Base-by-base conservation (phyloP, 257 asterid species). In the Striga asiatica region DNA sequence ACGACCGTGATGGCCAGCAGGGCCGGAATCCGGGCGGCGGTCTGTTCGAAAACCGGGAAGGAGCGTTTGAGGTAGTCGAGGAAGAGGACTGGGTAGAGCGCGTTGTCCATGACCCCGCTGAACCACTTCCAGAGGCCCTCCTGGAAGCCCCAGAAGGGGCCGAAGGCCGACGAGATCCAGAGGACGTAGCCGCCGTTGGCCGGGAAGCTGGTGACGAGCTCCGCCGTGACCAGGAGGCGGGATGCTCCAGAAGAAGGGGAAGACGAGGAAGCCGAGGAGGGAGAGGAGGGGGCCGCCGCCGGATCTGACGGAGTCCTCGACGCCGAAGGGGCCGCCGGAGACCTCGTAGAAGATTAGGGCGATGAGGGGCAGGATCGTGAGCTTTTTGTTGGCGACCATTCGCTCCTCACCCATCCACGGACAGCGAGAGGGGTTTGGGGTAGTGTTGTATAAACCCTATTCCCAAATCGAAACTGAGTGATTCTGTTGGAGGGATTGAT, bases 101-200 rank as follows among this genome's bases (percentile, higher is more conserved):
- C 89, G 39, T 85, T 89, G 61, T 89, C 97, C 97, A 85, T 83
- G 12, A 85, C 93, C 32, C 97, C 97, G 56, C 97, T 89, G 48
- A 81, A 64, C 97, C 97, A 89, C 76, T 85, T 89, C 97, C 94
- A 85, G 23, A 85, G 78, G 27, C 97, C 97, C 60, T 80, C 83
- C 57, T 89, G 89, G 9, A 85, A 89, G 2, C 94, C 95, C 93
- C 93, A 79, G 38, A 85, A 89, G 0, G 81, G 82, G 60, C 97
- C 93, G 60, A 81, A 82, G 57, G 93, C 95, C 0, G 94, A 80
- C 38, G 95, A 80, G 8, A 89, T 78, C 93, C 95, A 85, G 61
- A 85, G 69, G 29, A 79, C 95, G 60, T 83, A 85, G 55, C 95
- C 95, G 17, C 93, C 97, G 57, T 89, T 89, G 12, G 76, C 78